Percentiles rank a stretch among this genome's conserved stretches.
phyloP scores from a whole-genome alignment of 176 grass and related monocot species.

The Avena eriantha region DNA sequence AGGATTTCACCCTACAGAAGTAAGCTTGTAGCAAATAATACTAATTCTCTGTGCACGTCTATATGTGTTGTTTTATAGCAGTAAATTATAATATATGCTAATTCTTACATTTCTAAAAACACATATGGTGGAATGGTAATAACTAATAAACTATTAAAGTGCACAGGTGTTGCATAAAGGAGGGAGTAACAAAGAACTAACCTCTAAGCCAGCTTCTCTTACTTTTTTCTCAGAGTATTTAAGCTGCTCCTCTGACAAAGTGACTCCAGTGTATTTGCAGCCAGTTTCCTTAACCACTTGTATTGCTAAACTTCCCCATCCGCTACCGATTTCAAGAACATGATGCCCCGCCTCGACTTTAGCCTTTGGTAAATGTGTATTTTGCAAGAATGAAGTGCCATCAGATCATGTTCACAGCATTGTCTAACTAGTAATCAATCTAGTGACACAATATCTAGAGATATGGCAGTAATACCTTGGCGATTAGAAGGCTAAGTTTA shows the following conservation, averaged over 20 bases:
- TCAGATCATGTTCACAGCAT: background rate
- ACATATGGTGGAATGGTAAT: background rate
- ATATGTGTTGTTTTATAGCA: background rate
- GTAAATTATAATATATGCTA: background rate
- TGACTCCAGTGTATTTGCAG: conserved; percentile 21
- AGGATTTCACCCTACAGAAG: background rate
- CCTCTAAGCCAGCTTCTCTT: conserved; percentile 22
- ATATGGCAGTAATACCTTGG: background rate
- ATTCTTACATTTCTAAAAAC: background rate
- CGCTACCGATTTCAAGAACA: conserved; percentile 19
- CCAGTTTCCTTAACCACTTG: conserved; percentile 17
- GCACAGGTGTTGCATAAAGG: background rate
- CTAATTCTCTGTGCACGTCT: background rate
- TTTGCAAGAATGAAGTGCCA: background rate
- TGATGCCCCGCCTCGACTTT: conserved; percentile 1
- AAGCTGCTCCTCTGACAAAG: conserved; percentile 30
- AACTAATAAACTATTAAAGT: background rate
- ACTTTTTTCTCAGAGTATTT: background rate
- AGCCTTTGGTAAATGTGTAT: conserved; percentile 3
- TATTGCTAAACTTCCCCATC: conserved; percentile 30
- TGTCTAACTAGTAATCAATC: conserved; percentile 10
- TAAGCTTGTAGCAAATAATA: background rate
- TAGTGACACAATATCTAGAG: background rate
- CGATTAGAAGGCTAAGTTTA: conserved; percentile 4
- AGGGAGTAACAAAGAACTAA: conserved; percentile 11